Percentiles rank a stretch among this genome's conserved stretches.
Conservation (phyloP, 129 eudicot species). For the Scalesia atractyloides region DNA sequence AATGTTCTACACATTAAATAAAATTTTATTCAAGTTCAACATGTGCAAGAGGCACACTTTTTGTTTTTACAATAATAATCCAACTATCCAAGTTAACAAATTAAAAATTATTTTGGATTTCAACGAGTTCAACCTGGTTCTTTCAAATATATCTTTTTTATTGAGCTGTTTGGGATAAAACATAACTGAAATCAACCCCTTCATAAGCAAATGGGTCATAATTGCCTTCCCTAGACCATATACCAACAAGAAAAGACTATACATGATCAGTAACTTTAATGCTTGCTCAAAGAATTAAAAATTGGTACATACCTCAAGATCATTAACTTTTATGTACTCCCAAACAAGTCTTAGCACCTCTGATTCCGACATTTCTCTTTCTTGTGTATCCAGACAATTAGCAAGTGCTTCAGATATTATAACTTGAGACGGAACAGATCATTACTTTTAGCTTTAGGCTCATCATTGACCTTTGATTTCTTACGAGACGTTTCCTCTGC, state of each 20-base stretch:
- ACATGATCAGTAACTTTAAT: not conserved
- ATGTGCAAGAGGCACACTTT: too few relatives aligned
- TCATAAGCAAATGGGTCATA: not conserved
- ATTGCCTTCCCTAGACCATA: not conserved
- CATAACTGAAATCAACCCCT: not conserved
- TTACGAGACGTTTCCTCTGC: slow-evolving; percentile 66
- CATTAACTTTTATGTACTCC: slow-evolving; percentile 78
- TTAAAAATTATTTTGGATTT: not conserved
- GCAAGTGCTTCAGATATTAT: slow-evolving; percentile 79
- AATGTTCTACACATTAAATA: too few relatives aligned
- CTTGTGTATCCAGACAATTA: slow-evolving; percentile 68
- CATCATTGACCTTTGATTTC: slow-evolving; percentile 51
- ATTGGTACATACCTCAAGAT: slow-evolving; percentile 67
- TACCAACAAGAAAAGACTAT: not conserved
- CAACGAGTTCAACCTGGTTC: not conserved
- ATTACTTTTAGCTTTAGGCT: slow-evolving; percentile 43
- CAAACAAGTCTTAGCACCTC: slow-evolving; percentile 72
- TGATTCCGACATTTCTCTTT: slow-evolving; percentile 75
- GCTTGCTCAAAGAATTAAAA: not conserved
- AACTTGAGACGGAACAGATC: slow-evolving; percentile 55
- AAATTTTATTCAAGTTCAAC: too few relatives aligned
- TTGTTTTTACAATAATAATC: not conserved
- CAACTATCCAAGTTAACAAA: not conserved
- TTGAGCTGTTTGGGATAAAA: not conserved
- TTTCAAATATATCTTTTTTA: not conserved